Evolutionary conservation across 139 green algal species (phyloP), one percentile per base, ranked within the genome.

Genomic region (Bryopsis sp.): DNA sequence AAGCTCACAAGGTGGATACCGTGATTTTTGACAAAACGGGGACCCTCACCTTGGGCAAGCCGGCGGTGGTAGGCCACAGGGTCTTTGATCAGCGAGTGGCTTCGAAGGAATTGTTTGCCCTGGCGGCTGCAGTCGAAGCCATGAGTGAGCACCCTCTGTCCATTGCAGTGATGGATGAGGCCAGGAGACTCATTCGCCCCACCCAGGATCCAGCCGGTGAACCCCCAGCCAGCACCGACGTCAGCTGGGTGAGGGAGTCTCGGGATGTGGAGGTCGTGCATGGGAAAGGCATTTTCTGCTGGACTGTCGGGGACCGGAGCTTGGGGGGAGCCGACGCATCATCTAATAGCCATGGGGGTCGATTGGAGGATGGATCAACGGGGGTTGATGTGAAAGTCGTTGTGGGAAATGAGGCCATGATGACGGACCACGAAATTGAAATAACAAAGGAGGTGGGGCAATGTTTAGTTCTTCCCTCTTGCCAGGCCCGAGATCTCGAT

Each of bases 21-120:
- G 82, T 97, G 2, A 81, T 96, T n/a, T 93, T 97, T 73, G 92
- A 97, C 78, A 97, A 97, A 82, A 97, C 92, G 0, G 92, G 92
- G 47, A 97, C 92, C 0, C 76, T 97, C 2, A 97, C 92, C 2
- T 34, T 61, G 0, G 92, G 92, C 43, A 79, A 78, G 58, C 92
- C 92, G 1, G 68, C 73, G 1, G 82, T 96, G 32, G 62, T 69
- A 4, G 11, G 35, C 8, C 7, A 54, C 28, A 7, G 29, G 26
- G 35, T 69, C 8, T 69, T 69, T 35, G 36, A 57, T 8, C 8
- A 50, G 15, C 3, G 4, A 3, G 37, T 69, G 35, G 19, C 15
- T 39, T 15, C 43, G 6, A 22, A 69, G 28, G 24, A 69, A 11
- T 54, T 69, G 8, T 69, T 50, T 69, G 7, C 32, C 8, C 72